Percentiles rank a stretch among this genome's conserved stretches.
Conservation (phyloP, 345 rosid species). For the Cardamine chenopodiifolia region DNA sequence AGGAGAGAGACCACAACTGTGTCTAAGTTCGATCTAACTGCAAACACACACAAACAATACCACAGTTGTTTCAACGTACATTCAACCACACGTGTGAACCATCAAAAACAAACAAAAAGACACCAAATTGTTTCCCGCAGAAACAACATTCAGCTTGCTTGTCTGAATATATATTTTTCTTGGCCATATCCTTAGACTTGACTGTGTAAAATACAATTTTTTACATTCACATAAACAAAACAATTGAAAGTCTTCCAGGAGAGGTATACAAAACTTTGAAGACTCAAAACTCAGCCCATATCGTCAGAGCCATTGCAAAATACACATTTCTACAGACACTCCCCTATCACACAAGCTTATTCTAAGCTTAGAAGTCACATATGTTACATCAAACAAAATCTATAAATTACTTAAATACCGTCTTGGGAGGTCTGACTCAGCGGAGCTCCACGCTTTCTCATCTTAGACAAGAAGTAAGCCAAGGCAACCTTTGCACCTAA, state of each 20-base stretch:
- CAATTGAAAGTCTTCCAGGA: neutral
- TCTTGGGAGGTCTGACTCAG: slow-evolving; percentile 44
- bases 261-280: slow-evolving; percentile 20
- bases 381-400: slow-evolving; percentile 19
- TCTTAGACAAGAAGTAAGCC: slow-evolving; percentile 79
- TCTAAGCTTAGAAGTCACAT: neutral
- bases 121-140: neutral
- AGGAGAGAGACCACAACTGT: slow-evolving; percentile 47
- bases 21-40: slow-evolving; percentile 38
- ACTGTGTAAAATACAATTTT: neutral
- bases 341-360: slow-evolving; percentile 26
- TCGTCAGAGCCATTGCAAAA: slow-evolving; percentile 24
- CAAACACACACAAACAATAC: slow-evolving; percentile 30
- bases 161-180: neutral
- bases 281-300: slow-evolving; percentile 4
- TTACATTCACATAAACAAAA: slow-evolving; percentile 24
- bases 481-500: slow-evolving; percentile 83
- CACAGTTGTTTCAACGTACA: slow-evolving; percentile 36
- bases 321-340: slow-evolving; percentile 10
- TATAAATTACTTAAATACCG: slow-evolving; percentile 29
- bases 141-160: slow-evolving; percentile 5
- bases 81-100: slow-evolving; percentile 25
- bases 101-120: slow-evolving; percentile 15
- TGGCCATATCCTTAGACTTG: slow-evolving; percentile 20
- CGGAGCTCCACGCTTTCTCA: slow-evolving; percentile 56